Evolutionary conservation across 2,329 filamentous ascomycete species (phyloP).

Genomic region (Colletotrichum orchidophilum): DNA sequence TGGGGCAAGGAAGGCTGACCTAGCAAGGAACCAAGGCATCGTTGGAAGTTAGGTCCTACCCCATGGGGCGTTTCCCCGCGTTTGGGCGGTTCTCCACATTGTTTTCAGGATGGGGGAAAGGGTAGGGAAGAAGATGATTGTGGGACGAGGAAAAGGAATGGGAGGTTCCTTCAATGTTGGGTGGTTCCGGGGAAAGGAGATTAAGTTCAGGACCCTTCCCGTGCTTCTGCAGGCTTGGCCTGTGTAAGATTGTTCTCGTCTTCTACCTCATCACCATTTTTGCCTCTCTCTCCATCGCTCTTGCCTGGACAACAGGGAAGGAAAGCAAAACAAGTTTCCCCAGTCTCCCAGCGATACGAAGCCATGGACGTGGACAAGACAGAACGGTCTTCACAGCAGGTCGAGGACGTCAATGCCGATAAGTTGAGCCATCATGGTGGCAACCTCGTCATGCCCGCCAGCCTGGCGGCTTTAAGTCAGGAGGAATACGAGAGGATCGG

Average conservation of each 20-base stretch:
- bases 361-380: slow-evolving; percentile 12
- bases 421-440: slow-evolving; percentile 1
- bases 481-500: slow-evolving; percentile 35
- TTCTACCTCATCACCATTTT: not conserved
- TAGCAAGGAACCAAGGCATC: not conserved
- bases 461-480: slow-evolving; percentile 33
- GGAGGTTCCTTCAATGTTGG: not conserved
- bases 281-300: not conserved
- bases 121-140: not conserved
- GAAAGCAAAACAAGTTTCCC: too few relatives aligned
- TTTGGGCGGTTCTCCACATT: slow-evolving; percentile 11
- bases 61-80: slow-evolving; percentile 28
- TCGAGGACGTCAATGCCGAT: slow-evolving; percentile 15
- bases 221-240: not conserved
- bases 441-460: slow-evolving; percentile 34
- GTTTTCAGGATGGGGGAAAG: not conserved
- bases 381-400: slow-evolving; percentile 13
- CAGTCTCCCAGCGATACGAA: not conserved
- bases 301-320: not conserved
- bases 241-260: not conserved
- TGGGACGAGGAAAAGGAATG: not conserved
- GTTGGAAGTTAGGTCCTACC: slow-evolving; percentile 12
- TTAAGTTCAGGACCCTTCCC: not conserved
- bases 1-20: not conserved
- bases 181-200: not conserved